Base-by-base conservation (phyloP, 2,329 filamentous ascomycete species). In the Claviceps sorghi region DNA sequence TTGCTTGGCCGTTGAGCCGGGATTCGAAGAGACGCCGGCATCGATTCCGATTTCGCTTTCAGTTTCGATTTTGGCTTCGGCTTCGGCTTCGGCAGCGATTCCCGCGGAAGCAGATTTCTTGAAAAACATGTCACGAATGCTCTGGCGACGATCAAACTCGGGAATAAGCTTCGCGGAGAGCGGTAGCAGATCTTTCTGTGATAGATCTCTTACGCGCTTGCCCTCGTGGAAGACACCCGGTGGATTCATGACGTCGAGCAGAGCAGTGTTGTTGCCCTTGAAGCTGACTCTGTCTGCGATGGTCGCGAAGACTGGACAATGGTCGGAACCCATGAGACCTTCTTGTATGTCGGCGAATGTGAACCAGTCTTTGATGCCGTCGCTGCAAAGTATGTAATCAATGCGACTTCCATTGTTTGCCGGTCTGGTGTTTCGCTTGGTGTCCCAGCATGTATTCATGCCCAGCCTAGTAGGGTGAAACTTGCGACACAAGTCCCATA, bases 381-480 rank as follows among this genome's bases (percentile, higher is more conserved):
- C 73, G 57, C 82, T 93, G 64, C 88, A 95, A 3, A 97, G 75
- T 19, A 98, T 78, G 67, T 95, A 97, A 67, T 98, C 93, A 59
- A 97, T 97, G 38, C 93, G 80, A 52, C 87, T 85, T 6, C 93
- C 93, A 66, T 85, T 94, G 64, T 97, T 97, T 2, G 87, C 89
- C 3, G 91, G 91, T n/a, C 93, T 77, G n/a, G 88, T 87, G 66
- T 97, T 97, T 62, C 89, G 86, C 65, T 86, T 90, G 49, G 88
- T 90, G 57, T 97, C 89, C 91, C 91, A 97, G 65, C 91, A 95
- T 0, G 93, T 97, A 65, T 88, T 97, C 93, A 98, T 97, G 55
- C 88, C 88, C 56, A 75, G 73, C 41, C 93, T 78, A n/a, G 72
- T 69, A 0, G 87, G 85, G 62, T 96, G 86, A 62, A 90, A 94